Base-by-base conservation (phyloP, 257 asterid species). In the Handroanthus guayacan region DNA sequence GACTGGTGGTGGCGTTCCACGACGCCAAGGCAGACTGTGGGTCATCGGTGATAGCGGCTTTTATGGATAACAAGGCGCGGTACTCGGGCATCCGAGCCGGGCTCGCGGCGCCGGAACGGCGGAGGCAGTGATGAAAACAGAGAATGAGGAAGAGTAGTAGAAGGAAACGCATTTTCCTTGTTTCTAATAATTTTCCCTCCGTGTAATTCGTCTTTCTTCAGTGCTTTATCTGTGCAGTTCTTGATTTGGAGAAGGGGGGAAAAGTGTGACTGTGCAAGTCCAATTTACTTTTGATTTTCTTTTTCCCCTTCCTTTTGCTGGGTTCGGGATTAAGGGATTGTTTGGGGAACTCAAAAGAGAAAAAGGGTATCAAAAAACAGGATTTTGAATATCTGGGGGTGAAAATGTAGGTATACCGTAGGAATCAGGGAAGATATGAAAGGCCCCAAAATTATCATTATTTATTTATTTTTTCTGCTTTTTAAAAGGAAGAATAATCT, bases 1-100 rank as follows among this genome's bases (percentile, higher is more conserved):
- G 86, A 38, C 55, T 44, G 34, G 89, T 86, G 79, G 87, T 76
- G 77, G 76, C 39, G 57, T 68, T 71, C 97, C 97, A 91, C 9
- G 94, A 79, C 10, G 82, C 36, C 36, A 91, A 81, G 1, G 94
- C 36, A 43, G 83, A 73, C 13, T 78, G 86, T 9, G 97, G 91
- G 86, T 89, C 96, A 10, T 82, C 89, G 17, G 89, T 76, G 5
- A 91, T 75, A 75, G 91, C 81, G 20, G 89, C 70, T 84, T 88
- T 91, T 1, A 91, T 60, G 34, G 96, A 84, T 2, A 91, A 87
- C 17, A 91, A 67, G 2, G 94, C 91, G 10, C 55, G 73, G 81
- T 79, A 71, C 61, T 89, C 97, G 25, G 91, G 77, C 64, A 81
- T 2, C 5, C 79, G 85, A 2, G 71, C 25, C 18, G 86, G 69